A percentile compares a stretch with the other conserved stretches of the same genome.
Conservation (phyloP, 306 rosid species). For the Quercus variabilis region DNA sequence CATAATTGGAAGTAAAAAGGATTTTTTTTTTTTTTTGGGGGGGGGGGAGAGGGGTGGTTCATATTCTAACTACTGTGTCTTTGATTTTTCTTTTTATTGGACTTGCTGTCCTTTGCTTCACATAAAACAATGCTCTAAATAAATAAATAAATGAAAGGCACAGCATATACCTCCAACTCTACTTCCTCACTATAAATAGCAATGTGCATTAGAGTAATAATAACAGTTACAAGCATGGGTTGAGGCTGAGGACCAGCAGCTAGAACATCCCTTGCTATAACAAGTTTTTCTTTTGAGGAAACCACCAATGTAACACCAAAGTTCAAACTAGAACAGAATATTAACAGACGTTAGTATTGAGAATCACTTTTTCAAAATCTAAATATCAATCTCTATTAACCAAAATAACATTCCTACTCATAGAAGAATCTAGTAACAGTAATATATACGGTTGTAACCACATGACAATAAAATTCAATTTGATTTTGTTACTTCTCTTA, state of each 20-base stretch:
- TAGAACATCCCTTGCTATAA: conserved; percentile 66
- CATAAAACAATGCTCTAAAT: neutral
- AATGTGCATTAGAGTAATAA: conserved; percentile 81
- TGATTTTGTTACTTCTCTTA: neutral
- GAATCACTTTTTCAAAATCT: neutral
- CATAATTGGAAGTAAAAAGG: neutral
- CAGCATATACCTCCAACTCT: conserved; percentile 65
- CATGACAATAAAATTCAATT: neutral
- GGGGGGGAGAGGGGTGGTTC: neutral
- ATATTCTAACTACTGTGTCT: neutral
- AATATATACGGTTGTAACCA: neutral
- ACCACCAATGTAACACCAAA: conserved; percentile 72
- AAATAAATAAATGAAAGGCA: neutral
- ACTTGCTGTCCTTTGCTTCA: neutral
- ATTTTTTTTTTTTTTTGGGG: too few relatives aligned
- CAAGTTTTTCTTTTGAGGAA: conserved; percentile 52
- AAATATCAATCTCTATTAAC: neutral
- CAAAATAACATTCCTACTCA: neutral
- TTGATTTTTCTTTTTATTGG: neutral
- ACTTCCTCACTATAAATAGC: conserved; percentile 79
- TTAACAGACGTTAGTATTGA: conserved; percentile 4
- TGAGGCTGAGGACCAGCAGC: conserved; percentile 74
- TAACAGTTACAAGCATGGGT: conserved; percentile 62
- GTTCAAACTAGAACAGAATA: conserved; percentile 52
- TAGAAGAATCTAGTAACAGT: neutral